A percentile compares a stretch with the other conserved stretches of the same genome.
These are phyloP conservation scores for Pseudogymnoascus sp. DNA, from an alignment of 2,329 filamentous ascomycete species.

Conservation along the genomic window DNA sequence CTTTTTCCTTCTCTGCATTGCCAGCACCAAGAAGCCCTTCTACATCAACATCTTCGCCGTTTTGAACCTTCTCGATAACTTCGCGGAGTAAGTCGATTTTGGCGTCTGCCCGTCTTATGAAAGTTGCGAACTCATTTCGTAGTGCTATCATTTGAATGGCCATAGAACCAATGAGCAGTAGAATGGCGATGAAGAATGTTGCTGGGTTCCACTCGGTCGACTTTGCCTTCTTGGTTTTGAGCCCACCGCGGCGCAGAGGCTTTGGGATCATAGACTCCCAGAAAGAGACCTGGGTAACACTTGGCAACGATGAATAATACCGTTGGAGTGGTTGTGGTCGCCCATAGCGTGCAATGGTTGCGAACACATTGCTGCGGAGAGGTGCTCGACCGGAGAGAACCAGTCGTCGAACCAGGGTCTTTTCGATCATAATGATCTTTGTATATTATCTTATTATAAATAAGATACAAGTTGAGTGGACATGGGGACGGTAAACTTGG, in stretches of 20 bases:
- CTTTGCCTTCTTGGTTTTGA: slow-evolving; percentile 35
- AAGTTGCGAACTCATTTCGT: slow-evolving; percentile 66
- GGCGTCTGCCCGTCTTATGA: slow-evolving; percentile 68
- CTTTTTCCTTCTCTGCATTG: slow-evolving; percentile 63
- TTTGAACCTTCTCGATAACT: slow-evolving; percentile 62
- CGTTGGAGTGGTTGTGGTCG: slow-evolving; percentile 12
- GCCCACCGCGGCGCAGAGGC: slow-evolving; percentile 43
- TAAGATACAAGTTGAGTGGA: background rate
- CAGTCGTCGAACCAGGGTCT: background rate
- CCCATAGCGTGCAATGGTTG: background rate
- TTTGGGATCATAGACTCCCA: slow-evolving; percentile 67
- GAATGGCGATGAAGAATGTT: slow-evolving; percentile 75
- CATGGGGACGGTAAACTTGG: background rate
- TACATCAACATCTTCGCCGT: slow-evolving; percentile 75
- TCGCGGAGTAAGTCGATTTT: slow-evolving; percentile 71
- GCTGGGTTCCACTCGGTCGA: slow-evolving; percentile 70
- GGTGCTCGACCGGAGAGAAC: background rate
- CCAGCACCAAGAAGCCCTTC: slow-evolving; percentile 75
- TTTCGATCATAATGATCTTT: slow-evolving; percentile 7
- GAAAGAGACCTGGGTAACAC: slow-evolving; percentile 36
- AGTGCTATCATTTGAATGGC: slow-evolving; percentile 86
- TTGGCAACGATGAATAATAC: slow-evolving; percentile 35
- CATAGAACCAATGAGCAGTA: slow-evolving; percentile 86
- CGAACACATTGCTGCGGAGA: background rate
- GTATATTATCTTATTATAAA: background rate